These are phyloP conservation scores for Leucosporidium yakuticum DNA, from an alignment of 768 basidiomycete species.

Conservation along the genomic window DNA sequence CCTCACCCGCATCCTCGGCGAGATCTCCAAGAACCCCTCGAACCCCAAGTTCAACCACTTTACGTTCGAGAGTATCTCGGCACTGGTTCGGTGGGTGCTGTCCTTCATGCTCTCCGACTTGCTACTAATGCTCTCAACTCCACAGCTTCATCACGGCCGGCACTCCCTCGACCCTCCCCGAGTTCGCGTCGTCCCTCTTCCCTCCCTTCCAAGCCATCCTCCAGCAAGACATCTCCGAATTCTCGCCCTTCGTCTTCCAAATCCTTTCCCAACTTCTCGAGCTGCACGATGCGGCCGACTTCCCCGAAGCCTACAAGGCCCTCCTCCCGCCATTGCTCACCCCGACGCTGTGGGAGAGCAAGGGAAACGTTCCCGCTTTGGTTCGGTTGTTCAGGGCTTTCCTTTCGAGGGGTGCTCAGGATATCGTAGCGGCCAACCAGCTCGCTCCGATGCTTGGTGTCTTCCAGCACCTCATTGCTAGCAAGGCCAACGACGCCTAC, in stretches of 20 bases:
- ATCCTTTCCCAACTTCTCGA: slow-evolving; percentile 93
- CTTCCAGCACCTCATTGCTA: slow-evolving; percentile 82
- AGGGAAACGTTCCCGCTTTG: slow-evolving; percentile 89
- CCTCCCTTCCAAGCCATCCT: slow-evolving; percentile 80
- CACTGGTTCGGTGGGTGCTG: slow-evolving; percentile 75
- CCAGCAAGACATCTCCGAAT: slow-evolving; percentile 90
- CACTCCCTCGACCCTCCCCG: slow-evolving; percentile 58
- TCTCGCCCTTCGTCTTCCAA: slow-evolving; percentile 96
- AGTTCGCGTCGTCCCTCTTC: slow-evolving; percentile 76
- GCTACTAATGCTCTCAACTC: slow-evolving; percentile 52
- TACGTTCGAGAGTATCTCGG: slow-evolving; percentile 93
- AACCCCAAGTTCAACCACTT: slow-evolving; percentile 98
- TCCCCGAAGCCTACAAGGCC: slow-evolving; percentile 70
- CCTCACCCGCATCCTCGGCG: slow-evolving; percentile 73
- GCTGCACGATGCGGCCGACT: slow-evolving; percentile 54
- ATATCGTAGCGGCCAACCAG: slow-evolving; percentile 67
- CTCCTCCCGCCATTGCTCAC: slow-evolving; percentile 77
- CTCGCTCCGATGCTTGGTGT: slow-evolving; percentile 74
- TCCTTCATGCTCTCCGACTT: slow-evolving; percentile 4
- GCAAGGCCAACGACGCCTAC: slow-evolving; percentile 70
- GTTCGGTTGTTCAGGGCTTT: slow-evolving; percentile 82
- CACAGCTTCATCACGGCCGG: slow-evolving; percentile 77
- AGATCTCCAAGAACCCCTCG: slow-evolving; percentile 90
- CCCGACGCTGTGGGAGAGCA: slow-evolving; percentile 82
- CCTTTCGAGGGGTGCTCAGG: slow-evolving; percentile 60